phyloP scores from a whole-genome alignment of 495 filamentous ascomycete genomes.

The Tirmania nivea region DNA sequence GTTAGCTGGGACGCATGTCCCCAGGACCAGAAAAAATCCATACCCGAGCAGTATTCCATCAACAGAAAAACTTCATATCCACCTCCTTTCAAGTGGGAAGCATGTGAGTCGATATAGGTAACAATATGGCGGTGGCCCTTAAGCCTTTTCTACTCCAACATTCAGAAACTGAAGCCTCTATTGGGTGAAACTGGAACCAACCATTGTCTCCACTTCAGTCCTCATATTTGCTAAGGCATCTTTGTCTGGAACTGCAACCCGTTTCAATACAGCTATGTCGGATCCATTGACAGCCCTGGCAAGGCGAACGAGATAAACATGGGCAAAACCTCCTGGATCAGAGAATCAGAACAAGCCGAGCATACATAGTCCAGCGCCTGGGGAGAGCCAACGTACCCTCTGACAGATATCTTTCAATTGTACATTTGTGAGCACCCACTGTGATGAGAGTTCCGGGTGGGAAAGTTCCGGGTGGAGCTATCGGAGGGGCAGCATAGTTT shows the following conservation, averaged over 20 bases:
- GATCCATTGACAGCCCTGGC: slow-evolving; percentile 55
- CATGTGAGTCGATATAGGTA: slow-evolving; percentile 94
- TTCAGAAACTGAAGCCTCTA: slow-evolving; percentile 5
- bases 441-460: slow-evolving; percentile 86
- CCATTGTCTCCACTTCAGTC: slow-evolving; percentile 96
- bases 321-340: slow-evolving; percentile 56
- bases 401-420: slow-evolving; percentile 95
- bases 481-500: slow-evolving; percentile 16
- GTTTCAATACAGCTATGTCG: slow-evolving; percentile 75
- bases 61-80: slow-evolving; percentile 96
- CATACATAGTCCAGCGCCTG: not conserved
- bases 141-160: slow-evolving; percentile 44
- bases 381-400: slow-evolving; percentile 33
- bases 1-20: not conserved
- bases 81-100: slow-evolving; percentile 72
- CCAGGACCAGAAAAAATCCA: slow-evolving; percentile 1
- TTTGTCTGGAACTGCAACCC: slow-evolving; percentile 95
- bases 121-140: slow-evolving; percentile 93
- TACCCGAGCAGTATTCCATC: slow-evolving; percentile 71
- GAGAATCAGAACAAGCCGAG: not conserved
- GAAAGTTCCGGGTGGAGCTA: slow-evolving; percentile 51
- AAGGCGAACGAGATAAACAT: slow-evolving; percentile 88
- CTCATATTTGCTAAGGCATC: slow-evolving; percentile 84
- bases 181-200: slow-evolving; percentile 4
- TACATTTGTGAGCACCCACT: slow-evolving; percentile 72